A percentile compares a stretch with the other conserved stretches of the same genome.
These are phyloP conservation scores for Aspergillus sp. DNA, from an alignment of 2,329 filamentous ascomycete species.

Conservation along the genomic window DNA sequence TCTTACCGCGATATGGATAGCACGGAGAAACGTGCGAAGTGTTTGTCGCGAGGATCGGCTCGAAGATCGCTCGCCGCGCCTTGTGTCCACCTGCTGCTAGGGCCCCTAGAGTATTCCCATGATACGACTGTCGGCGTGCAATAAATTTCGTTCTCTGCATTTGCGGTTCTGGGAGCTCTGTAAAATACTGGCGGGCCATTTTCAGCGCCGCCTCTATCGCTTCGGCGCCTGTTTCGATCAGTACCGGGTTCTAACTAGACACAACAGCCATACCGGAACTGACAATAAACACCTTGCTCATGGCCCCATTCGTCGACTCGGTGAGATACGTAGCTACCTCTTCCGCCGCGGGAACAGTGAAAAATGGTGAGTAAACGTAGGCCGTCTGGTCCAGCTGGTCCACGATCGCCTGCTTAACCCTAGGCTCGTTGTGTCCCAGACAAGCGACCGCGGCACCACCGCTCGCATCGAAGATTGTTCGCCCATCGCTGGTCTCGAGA, in stretches of 20 bases:
- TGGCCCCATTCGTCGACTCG: constrained; percentile 22
- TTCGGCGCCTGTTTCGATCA: constrained; percentile 25
- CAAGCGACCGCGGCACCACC: constrained; percentile 51
- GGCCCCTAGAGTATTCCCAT: constrained; percentile 52
- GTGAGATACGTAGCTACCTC: constrained; percentile 41
- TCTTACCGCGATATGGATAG: constrained; percentile 41
- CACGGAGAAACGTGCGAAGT: constrained; percentile 26
- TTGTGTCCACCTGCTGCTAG: constrained; percentile 43
- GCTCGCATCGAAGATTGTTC: constrained; percentile 46
- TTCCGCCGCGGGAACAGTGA: constrained; percentile 43
- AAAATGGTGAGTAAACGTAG: constrained; percentile 48
- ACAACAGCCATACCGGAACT: constrained; percentile 16
- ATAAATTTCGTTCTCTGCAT: constrained; percentile 44
- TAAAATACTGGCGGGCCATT: constrained; percentile 50
- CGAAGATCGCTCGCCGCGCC: constrained; percentile 34
- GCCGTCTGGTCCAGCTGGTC: constrained; percentile 43
- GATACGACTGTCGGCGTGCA: constrained; percentile 48
- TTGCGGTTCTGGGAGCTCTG: constrained; percentile 40
- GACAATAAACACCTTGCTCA: constrained; percentile 23
- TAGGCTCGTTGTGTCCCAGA: constrained; percentile 46
- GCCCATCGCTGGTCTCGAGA: constrained; percentile 43
- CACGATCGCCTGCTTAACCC: constrained; percentile 44
- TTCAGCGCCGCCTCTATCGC: constrained; percentile 52
- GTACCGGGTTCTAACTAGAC: neutral
- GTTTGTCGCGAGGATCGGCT: constrained; percentile 29